Evolutionary conservation across 441 rosid genomes (phyloP).

Genomic region (Rhodomyrtus psidioides): DNA sequence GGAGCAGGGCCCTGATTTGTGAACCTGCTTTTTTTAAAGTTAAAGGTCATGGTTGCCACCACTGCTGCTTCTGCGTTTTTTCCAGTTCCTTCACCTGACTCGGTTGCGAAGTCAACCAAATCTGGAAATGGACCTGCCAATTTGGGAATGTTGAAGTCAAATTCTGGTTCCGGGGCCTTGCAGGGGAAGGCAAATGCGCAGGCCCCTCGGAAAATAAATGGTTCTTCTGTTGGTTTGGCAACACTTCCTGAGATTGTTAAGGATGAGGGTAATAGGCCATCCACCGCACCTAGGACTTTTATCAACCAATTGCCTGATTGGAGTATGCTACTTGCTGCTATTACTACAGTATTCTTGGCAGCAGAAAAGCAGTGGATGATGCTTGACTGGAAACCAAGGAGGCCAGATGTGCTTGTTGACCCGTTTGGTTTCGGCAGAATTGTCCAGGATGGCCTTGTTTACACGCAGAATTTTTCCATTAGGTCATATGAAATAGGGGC

Average conservation of each 20-base stretch:
- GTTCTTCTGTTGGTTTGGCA: constrained; percentile 33
- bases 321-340: constrained; percentile 10
- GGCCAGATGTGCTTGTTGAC: constrained; percentile 5
- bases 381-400: constrained; percentile 7
- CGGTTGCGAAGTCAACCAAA: constrained; percentile 41
- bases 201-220: constrained; percentile 86
- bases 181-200: constrained; percentile 56
- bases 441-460: constrained; percentile 18
- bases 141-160: constrained; percentile 32
- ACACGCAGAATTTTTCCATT: constrained; percentile 18
- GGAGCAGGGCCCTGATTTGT: not conserved
- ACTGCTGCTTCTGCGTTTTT: constrained; percentile 76
- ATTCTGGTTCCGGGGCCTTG: constrained; percentile 49
- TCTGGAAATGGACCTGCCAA: constrained; percentile 33
- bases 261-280: not conserved
- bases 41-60: constrained; percentile 56
- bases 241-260: constrained; percentile 13
- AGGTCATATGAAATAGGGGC: constrained; percentile 26
- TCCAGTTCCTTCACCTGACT: constrained; percentile 45
- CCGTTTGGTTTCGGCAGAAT: constrained; percentile 17
- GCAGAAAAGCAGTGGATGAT: constrained; percentile 11
- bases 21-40: not conserved
- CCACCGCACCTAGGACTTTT: constrained; percentile 1
- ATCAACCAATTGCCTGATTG: constrained; percentile 7
- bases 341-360: constrained; percentile 3